phyloP scores from a whole-genome alignment of 805 yeast species.

The Candida sakaeoensis region DNA sequence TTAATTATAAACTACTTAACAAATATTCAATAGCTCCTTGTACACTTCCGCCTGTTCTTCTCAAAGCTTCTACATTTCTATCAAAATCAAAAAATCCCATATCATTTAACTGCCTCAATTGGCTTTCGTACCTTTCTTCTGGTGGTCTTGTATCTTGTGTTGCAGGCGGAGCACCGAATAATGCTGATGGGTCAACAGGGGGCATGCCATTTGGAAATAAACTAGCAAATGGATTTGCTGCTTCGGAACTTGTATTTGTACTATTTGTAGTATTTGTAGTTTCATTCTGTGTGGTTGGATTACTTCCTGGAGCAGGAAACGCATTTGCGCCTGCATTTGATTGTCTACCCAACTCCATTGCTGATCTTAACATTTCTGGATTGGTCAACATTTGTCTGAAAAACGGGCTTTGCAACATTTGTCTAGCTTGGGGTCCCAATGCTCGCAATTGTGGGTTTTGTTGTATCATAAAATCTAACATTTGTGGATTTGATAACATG shows the following conservation, averaged over 20 bases:
- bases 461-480: conserved; percentile 76
- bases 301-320: conserved; percentile 12
- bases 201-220: conserved; percentile 34
- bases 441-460: conserved; percentile 80
- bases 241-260: conserved; percentile 15
- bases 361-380: conserved; percentile 80
- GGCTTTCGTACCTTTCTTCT: conserved; percentile 41
- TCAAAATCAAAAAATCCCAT: conserved; percentile 86
- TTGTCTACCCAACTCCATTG: conserved; percentile 69
- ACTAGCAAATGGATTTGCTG: conserved; percentile 39
- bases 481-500: conserved; percentile 81
- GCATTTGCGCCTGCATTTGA: conserved; percentile 36
- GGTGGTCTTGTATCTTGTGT: conserved; percentile 42
- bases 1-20: conserved; percentile 27
- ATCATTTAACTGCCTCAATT: conserved; percentile 44
- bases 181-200: conserved; percentile 50
- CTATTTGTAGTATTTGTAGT: conserved; percentile 8
- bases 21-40: conserved; percentile 94
- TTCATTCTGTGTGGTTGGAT: conserved; percentile 9
- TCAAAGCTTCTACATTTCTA: conserved; percentile 82
- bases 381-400: conserved; percentile 68
- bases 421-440: conserved; percentile 87
- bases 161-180: conserved; percentile 39
- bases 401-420: conserved; percentile 78
- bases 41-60: conserved; percentile 95